Evolutionary conservation across 768 basidiomycete species (phyloP), one percentile per base, ranked within the genome.

Genomic region (Gautieria morchelliformis): DNA sequence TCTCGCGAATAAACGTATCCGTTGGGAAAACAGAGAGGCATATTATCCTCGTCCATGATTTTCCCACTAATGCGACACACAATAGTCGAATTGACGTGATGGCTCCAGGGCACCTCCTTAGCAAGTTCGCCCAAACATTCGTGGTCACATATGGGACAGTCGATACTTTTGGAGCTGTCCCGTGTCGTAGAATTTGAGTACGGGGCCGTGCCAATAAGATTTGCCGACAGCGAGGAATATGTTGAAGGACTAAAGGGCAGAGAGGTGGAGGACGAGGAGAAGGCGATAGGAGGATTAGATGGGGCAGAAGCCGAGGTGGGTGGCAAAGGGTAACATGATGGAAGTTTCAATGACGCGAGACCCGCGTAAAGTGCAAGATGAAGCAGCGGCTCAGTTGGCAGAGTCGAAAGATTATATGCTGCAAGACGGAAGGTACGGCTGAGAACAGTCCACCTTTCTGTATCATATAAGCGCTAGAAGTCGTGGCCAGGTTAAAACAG

Each of bases 81-180:
- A 55, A 99, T 90, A 0, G 91, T 95, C 20, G 93, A 95, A 66
- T 95, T 97, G 41, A 87, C 84, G 67, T 98, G 93, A 71, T 98
- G 94, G 63, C 89, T 90, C 66, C 81, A 84, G 1, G 96, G 94
- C 0, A 97, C 92, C 61, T 93, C 89, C 57, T 78, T 75, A 12
- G 89, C 91, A 8, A 99, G 80, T 59, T 79, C 75, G 20, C 85
- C 84, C 9, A 94, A 74, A 22, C 84, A 82, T 41, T 81, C 76
- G 17, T 73, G 72, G 56, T 91, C 89, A 70, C 96, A 99, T 4
- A 91, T 85, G 1, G 96, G 96, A 69, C 96, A 99, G 65, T 95
- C 85, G 20, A 84, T 78, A 63, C 92, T 92, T 67, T 82, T 82
- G 20, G 35, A 39, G 5, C 79, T 77, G 11, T 72, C 66, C 10